These are phyloP conservation scores for Ceratocystis diversiconidia DNA, from an alignment of 2,329 filamentous ascomycete species.

Conservation along the genomic window DNA sequence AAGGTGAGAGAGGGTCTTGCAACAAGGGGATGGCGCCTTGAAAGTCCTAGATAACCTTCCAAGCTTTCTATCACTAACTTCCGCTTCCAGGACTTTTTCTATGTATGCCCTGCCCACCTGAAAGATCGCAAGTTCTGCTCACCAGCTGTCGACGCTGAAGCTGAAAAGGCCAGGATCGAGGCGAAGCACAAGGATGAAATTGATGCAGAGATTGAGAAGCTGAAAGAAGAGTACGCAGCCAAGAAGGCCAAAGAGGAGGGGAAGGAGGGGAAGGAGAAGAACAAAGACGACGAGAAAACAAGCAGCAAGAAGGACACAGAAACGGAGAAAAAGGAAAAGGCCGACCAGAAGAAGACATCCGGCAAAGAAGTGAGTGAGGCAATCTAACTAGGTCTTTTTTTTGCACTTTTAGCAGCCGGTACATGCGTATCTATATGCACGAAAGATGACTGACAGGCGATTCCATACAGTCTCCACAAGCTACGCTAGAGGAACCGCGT, in stretches of 20 bases:
- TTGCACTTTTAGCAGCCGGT: too few species aligned
- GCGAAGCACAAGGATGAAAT: conserved; percentile 38
- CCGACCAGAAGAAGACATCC: conserved; percentile 14
- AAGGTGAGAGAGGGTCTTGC: conserved; percentile 13
- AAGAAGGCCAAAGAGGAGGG: conserved; percentile 56
- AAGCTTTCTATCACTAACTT: background rate
- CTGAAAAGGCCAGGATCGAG: conserved; percentile 37
- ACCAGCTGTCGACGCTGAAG: conserved; percentile 56
- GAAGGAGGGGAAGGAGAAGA: conserved; percentile 40
- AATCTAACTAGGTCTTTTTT: background rate
- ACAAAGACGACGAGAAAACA: conserved; percentile 33
- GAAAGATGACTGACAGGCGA: background rate
- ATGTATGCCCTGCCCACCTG: conserved; percentile 70
- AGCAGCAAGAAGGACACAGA: conserved; percentile 29
- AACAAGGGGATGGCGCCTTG: background rate
- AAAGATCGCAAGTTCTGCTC: conserved; percentile 70
- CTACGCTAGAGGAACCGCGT: conserved; percentile 42
- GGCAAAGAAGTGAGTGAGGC: background rate
- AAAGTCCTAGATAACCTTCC: conserved; percentile 13
- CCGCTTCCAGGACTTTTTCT: conserved; percentile 61
- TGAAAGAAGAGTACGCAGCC: conserved; percentile 68
- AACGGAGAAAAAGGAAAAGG: conserved; percentile 26
- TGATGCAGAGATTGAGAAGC: conserved; percentile 47
- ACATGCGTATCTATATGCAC: background rate
- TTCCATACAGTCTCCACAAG: conserved; percentile 2